phyloP scores from a whole-genome alignment of 2,329 filamentous ascomycete species.

The Pseudogymnoascus sp. region DNA sequence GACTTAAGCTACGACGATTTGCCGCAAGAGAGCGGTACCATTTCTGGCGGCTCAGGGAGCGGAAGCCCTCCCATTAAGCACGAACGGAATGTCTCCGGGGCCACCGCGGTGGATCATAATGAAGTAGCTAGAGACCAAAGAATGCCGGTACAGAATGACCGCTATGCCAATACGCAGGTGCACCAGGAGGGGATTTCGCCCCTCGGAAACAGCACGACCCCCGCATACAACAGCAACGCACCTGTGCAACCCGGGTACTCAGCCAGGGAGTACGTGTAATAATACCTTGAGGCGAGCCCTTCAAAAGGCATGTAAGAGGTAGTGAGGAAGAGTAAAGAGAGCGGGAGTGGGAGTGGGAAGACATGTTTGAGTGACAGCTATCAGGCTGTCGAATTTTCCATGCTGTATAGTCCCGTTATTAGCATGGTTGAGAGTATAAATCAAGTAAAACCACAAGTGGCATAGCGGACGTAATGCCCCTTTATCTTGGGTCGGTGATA shows the following conservation, averaged over 20 bases:
- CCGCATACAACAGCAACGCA: neutral
- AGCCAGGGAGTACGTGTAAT: neutral
- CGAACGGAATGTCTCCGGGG: neutral
- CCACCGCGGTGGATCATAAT: neutral
- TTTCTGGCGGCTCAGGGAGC: neutral
- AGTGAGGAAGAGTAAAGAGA: neutral
- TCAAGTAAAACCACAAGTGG: neutral
- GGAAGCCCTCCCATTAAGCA: neutral
- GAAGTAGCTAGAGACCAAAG: neutral
- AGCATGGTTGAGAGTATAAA: neutral
- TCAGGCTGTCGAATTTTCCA: neutral
- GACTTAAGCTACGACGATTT: constrained; percentile 24
- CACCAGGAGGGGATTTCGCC: neutral
- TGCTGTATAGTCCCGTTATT: neutral
- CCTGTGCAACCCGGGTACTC: neutral
- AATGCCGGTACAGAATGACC: neutral
- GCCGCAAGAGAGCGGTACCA: neutral
- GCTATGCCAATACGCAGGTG: neutral
- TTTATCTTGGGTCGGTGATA: neutral
- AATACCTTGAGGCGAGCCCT: neutral
- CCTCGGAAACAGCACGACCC: neutral
- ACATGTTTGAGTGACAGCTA: neutral
- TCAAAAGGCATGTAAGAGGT: neutral
- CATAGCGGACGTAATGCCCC: neutral
- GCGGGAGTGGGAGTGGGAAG: neutral